These are phyloP conservation scores for Neophaeococcomyces aloes DNA, from an alignment of 2,329 filamentous ascomycete genomes.

Conservation along the genomic window DNA sequence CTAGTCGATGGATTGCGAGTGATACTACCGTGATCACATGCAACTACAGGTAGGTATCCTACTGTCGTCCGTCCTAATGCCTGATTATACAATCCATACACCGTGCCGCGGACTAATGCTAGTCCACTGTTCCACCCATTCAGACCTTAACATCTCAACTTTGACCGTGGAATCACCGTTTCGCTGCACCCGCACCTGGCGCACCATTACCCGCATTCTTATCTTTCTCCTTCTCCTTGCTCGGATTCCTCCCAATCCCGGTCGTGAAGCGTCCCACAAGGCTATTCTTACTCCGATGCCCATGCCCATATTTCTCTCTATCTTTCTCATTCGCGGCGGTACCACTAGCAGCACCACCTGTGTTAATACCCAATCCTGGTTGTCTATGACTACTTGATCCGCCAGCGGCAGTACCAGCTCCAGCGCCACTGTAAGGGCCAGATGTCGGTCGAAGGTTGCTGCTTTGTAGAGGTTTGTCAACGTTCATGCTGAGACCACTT, in stretches of 20 bases:
- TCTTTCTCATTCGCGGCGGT: conserved; percentile 2
- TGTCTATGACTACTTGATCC: background rate
- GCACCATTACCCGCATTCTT: conserved; percentile 8
- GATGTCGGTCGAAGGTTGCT: background rate
- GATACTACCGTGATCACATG: no score
- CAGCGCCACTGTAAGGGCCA: background rate
- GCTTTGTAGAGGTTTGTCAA: background rate
- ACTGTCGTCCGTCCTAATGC: no score
- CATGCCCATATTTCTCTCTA: conserved; percentile 7
- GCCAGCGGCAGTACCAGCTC: conserved; percentile 6
- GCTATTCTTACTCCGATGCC: conserved; percentile 18
- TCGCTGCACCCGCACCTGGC: background rate
- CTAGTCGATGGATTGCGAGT: no score
- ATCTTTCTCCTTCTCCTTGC: conserved; percentile 17
- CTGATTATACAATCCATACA: no score
- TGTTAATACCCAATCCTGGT: background rate
- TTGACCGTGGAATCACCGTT: no score
- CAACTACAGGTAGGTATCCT: no score
- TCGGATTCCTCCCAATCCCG: conserved; percentile 51
- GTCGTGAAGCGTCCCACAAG: conserved; percentile 30
- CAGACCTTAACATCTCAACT: no score
- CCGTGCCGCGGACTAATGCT: no score
- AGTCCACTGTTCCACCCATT: no score
- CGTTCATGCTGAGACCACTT: conserved; percentile 1
- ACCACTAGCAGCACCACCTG: background rate